Conservation (phyloP, 2,329 filamentous ascomycete species). For the Aspergillus sp. region DNA sequence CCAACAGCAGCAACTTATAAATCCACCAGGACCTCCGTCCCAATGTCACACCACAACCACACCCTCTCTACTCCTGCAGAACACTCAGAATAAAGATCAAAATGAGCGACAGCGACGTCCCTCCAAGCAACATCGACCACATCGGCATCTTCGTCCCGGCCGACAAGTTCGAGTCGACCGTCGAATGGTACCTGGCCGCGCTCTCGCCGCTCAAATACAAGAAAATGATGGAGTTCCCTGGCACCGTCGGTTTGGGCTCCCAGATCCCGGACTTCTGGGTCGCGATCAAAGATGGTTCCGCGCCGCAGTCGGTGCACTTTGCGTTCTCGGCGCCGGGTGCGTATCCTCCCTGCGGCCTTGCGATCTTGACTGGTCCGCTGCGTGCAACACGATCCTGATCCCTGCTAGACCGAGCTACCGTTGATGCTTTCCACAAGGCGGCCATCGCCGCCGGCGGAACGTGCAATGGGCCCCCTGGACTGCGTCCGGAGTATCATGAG, state of each 20-base stretch:
- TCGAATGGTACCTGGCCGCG: constrained; percentile 29
- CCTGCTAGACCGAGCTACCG: constrained; percentile 37
- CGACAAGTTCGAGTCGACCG: constrained; percentile 26
- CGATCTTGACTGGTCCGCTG: neutral
- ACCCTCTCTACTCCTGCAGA: neutral
- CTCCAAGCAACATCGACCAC: constrained; percentile 23
- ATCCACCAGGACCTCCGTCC: neutral
- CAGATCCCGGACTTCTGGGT: constrained; percentile 33
- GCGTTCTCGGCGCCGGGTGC: constrained; percentile 26
- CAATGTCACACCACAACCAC: neutral
- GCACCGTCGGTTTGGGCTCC: constrained; percentile 27
- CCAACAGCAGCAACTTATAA: neutral
- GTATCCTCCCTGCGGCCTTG: constrained; percentile 1
- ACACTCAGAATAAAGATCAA: neutral
- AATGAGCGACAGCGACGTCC: neutral
- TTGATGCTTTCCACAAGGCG: constrained; percentile 48
- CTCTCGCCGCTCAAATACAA: constrained; percentile 29
- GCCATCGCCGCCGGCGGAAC: constrained; percentile 46
- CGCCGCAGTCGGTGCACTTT: constrained; percentile 18
- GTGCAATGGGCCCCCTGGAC: constrained; percentile 51
- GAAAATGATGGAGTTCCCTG: constrained; percentile 26
- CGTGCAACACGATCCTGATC: too few relatives aligned
- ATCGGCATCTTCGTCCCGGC: constrained; percentile 24
- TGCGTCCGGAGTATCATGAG: constrained; percentile 44
- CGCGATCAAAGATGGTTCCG: constrained; percentile 4